Conservation (phyloP, 73 alveolate genomes). For the Blepharisma stoltei region DNA sequence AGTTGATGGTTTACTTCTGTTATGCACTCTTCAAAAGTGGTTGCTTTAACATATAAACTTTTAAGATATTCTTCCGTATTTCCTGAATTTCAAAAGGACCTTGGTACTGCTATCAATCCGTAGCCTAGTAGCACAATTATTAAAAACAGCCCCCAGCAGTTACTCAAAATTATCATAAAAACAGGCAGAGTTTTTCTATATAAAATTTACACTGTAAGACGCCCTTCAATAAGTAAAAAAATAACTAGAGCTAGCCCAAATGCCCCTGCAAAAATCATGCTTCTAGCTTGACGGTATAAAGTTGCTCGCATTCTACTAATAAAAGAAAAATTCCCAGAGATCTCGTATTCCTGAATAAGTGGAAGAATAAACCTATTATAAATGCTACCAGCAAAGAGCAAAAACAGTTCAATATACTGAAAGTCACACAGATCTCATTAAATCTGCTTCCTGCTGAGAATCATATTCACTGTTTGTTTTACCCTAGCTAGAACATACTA, state of each 20-base stretch:
- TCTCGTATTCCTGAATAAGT: slow-evolving; percentile 24
- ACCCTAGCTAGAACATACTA: too few species aligned
- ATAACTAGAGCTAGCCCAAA: background rate
- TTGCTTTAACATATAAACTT: background rate
- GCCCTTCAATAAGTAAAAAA: slow-evolving; percentile 6
- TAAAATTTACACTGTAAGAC: background rate
- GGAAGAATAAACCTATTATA: slow-evolving; percentile 20
- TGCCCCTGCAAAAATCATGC: background rate
- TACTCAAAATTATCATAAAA: background rate
- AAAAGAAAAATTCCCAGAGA: background rate
- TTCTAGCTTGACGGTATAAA: background rate
- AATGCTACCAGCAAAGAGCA: slow-evolving; percentile 28
- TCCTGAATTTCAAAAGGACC: slow-evolving; percentile 26
- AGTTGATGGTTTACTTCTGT: background rate
- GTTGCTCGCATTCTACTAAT: background rate
- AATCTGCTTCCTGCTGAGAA: too few species aligned
- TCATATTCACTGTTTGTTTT: too few species aligned
- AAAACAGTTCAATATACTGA: slow-evolving; percentile 20
- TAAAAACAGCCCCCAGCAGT: slow-evolving; percentile 27
- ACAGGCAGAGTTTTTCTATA: background rate
- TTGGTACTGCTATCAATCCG: slow-evolving; percentile 4
- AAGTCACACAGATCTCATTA: background rate
- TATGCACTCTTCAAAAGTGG: background rate
- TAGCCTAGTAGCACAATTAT: slow-evolving; percentile 27
- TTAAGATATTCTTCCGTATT: background rate